phyloP scores from a whole-genome alignment of 1,284 basidiomycete species.

The Cryptococcus sp. region DNA sequence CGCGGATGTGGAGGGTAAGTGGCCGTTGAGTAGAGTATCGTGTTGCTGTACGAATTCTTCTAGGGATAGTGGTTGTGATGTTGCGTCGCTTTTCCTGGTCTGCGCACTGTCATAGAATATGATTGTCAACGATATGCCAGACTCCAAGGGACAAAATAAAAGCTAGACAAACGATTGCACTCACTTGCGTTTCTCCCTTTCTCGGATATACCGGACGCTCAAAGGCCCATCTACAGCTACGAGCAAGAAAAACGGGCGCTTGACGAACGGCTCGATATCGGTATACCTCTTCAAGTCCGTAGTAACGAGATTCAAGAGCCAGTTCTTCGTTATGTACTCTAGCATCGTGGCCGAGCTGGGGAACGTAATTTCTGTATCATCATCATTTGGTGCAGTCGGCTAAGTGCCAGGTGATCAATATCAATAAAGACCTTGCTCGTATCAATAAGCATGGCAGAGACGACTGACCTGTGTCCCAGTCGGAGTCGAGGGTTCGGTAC shows the following conservation, averaged over 20 bases:
- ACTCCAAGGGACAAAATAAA: neutral
- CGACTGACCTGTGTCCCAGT: neutral
- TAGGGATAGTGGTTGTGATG: constrained; percentile 55
- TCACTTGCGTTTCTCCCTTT: constrained; percentile 58
- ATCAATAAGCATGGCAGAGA: neutral
- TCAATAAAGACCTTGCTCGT: neutral
- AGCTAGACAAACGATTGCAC: neutral
- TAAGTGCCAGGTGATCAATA: neutral
- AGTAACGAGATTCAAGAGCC: constrained; percentile 80
- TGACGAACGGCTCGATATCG: constrained; percentile 71
- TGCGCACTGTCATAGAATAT: neutral
- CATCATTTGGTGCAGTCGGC: neutral
- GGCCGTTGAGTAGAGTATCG: constrained; percentile 58
- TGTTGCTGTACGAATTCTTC: constrained; percentile 67
- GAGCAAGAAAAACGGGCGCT: constrained; percentile 87
- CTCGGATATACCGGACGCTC: constrained; percentile 53
- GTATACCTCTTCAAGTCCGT: constrained; percentile 63
- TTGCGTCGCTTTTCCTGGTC: neutral
- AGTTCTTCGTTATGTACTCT: constrained; percentile 76
- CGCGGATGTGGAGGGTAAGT: constrained; percentile 24
- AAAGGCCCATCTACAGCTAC: constrained; percentile 84
- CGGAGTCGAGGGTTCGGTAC: constrained; percentile 9
- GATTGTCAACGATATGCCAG: neutral
- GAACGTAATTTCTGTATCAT: constrained; percentile 53
- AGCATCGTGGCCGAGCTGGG: constrained; percentile 63